These are phyloP conservation scores for Nematodospora anomalae DNA, from an alignment of 1,139 yeast genomes.

Conservation along the genomic window DNA sequence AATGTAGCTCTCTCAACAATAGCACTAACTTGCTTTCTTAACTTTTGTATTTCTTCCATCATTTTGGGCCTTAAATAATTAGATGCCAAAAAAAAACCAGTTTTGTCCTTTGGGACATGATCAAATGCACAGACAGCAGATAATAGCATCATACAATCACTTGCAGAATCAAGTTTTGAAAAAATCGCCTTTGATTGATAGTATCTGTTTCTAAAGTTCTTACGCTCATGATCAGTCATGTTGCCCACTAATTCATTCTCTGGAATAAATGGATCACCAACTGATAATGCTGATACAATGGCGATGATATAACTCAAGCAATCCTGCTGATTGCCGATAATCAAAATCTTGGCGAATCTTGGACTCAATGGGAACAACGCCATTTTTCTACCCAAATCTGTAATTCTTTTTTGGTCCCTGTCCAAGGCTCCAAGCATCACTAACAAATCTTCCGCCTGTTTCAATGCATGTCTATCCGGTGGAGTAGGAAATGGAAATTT, in stretches of 20 bases:
- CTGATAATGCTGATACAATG: slow-evolving; percentile 87
- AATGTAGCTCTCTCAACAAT: slow-evolving; percentile 65
- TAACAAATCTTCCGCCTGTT: slow-evolving; percentile 67
- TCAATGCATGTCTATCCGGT: slow-evolving; percentile 64
- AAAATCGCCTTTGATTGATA: slow-evolving; percentile 60
- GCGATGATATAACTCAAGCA: slow-evolving; percentile 88
- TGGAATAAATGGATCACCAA: slow-evolving; percentile 84
- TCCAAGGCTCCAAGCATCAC: slow-evolving; percentile 80
- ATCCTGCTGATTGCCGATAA: slow-evolving; percentile 82
- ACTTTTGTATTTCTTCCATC: slow-evolving; percentile 82
- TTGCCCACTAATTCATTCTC: slow-evolving; percentile 57
- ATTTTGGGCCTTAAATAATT: slow-evolving; percentile 68
- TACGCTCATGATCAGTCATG: slow-evolving; percentile 35
- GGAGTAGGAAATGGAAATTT: slow-evolving; percentile 98
- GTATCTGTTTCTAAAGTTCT: slow-evolving; percentile 47
- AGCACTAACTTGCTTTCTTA: slow-evolving; percentile 74
- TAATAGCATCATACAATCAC: slow-evolving; percentile 74
- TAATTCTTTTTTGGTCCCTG: slow-evolving; percentile 47
- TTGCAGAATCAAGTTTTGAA: slow-evolving; percentile 62
- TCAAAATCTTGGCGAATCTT: slow-evolving; percentile 83
- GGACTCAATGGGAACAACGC: slow-evolving; percentile 92
- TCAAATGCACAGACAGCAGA: slow-evolving; percentile 91
- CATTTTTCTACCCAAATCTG: slow-evolving; percentile 83
- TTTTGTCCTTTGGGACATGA: slow-evolving; percentile 56
- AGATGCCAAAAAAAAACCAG: slow-evolving; percentile 47